phyloP scores from a whole-genome alignment of 768 basidiomycete genomes.

The Lactifluus echinatus region DNA sequence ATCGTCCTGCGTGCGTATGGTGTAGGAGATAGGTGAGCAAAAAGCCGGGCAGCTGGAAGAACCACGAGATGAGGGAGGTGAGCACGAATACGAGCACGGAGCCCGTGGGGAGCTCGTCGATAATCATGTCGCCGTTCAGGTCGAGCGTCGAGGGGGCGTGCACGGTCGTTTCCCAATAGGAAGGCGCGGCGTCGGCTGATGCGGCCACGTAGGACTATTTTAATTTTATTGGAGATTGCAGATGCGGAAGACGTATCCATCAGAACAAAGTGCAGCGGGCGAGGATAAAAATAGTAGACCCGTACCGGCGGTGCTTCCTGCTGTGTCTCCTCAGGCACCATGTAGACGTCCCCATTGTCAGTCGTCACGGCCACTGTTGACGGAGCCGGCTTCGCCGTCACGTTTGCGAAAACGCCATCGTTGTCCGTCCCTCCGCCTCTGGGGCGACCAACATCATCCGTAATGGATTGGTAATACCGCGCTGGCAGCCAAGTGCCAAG shows the following conservation, averaged over 20 bases:
- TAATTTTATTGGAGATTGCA: not conserved
- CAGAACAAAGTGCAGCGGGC: not conserved
- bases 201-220: slow-evolving; percentile 77
- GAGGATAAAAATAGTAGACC: slow-evolving; percentile 10
- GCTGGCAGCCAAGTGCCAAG: slow-evolving; percentile 51
- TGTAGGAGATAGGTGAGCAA: slow-evolving; percentile 88
- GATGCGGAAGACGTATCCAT: not conserved
- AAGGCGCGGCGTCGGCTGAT: slow-evolving; percentile 81
- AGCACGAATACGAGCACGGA: slow-evolving; percentile 62
- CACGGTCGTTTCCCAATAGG: slow-evolving; percentile 96
- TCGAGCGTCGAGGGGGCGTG: slow-evolving; percentile 60
- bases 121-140: slow-evolving; percentile 59
- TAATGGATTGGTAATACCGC: slow-evolving; percentile 48
- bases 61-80: slow-evolving; percentile 81
- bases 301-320: slow-evolving; percentile 82
- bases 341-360: slow-evolving; percentile 47
- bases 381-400: slow-evolving; percentile 73
- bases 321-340: slow-evolving; percentile 74
- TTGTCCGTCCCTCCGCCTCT: slow-evolving; percentile 70
- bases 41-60: slow-evolving; percentile 96
- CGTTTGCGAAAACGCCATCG: slow-evolving; percentile 93
- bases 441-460: slow-evolving; percentile 33
- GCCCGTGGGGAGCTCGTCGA: slow-evolving; percentile 87
- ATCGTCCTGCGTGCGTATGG: slow-evolving; percentile 87
- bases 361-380: slow-evolving; percentile 37